Evolutionary conservation across 345 rosid genomes (phyloP), one percentile per base, ranked within the genome.

Genomic region (Arabidopsis arenosa): DNA sequence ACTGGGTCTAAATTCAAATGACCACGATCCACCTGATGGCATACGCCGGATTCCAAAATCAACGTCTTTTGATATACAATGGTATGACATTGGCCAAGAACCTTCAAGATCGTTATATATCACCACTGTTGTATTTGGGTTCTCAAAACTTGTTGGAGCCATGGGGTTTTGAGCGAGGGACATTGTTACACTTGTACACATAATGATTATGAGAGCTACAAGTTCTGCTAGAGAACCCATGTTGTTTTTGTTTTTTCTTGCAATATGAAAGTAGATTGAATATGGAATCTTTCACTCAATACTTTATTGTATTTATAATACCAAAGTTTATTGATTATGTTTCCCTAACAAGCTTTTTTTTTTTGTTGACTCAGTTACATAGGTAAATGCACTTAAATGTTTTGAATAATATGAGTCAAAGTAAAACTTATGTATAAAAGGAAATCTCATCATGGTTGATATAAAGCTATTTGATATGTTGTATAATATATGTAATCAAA

Each of bases 81-180:
- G 36, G 11, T 33, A 70, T 36, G 5, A 3, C 53, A 59, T 13
- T 0, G 26, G 66, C 36, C 35, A 2, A 21, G 10, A 28, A 35
- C 23, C 54, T 14, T 7, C 18, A 13, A 62, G 66, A 41, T 7
- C 56, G 18, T 45, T 64, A 45, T n/a, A 5, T 30, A 64, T 45
- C 69, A 64, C 69, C 55, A 64, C 69, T 5, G 69, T 64, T 32
- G 69, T 64, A 32, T 35, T 64, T 64, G 26, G 69, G 28, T 30
- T 64, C 9, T 45, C 54, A 2, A 32, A 2, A 45, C 53, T 35
- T 55, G 60, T 17, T 70, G 65, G 21, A 21, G 26, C 32, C 5
- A 59, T 21, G 12, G n/a, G 17, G 43, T 71, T 17, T 47, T 60
- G 7, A 36, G 28, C 30, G 6, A 32, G 15, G 28, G 56, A 47